These are phyloP conservation scores for Ustilago esculenta DNA, from an alignment of 1,284 basidiomycete species.

Conservation along the genomic window DNA sequence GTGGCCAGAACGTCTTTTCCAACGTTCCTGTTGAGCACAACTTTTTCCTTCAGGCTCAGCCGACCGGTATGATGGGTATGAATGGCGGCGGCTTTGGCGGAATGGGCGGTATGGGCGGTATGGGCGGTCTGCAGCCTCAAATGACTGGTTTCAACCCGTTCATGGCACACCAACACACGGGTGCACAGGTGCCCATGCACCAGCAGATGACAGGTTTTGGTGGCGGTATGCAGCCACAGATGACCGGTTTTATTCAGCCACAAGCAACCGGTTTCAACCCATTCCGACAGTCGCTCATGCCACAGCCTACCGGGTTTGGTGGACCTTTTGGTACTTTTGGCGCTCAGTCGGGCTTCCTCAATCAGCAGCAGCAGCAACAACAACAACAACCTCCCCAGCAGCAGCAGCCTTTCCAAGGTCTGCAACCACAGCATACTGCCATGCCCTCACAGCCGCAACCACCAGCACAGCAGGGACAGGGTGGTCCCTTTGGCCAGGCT, in stretches of 20 bases:
- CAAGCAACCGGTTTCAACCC: conserved; percentile 81
- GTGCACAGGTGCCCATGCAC: conserved; percentile 67
- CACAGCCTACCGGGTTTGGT: conserved; percentile 57
- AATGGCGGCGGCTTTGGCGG: conserved; percentile 25
- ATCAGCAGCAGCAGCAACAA: conserved; percentile 36
- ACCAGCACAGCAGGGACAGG: conserved; percentile 22
- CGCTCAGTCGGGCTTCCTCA: conserved; percentile 25
- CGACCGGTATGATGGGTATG: conserved; percentile 52
- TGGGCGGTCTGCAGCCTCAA: conserved; percentile 63
- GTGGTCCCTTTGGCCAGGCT: conserved; percentile 10
- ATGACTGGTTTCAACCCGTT: conserved; percentile 70
- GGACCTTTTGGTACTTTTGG: conserved; percentile 38
- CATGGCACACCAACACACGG: conserved; percentile 50
- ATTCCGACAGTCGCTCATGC: conserved; percentile 70
- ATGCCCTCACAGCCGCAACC: conserved; percentile 47
- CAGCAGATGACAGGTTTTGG: conserved; percentile 73
- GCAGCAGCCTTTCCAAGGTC: conserved; percentile 13
- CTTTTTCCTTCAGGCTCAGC: conserved; percentile 51
- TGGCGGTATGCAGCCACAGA: conserved; percentile 64
- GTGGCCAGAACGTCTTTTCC: conserved; percentile 77
- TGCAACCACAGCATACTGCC: conserved; percentile 42
- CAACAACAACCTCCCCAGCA: conserved; percentile 21
- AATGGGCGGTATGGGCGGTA: conserved; percentile 67
- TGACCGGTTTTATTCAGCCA: conserved; percentile 72
- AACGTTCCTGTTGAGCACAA: conserved; percentile 40